These are phyloP conservation scores for Podila verticillata DNA, from an alignment of 192 early-diverging fungal species.

Conservation along the genomic window DNA sequence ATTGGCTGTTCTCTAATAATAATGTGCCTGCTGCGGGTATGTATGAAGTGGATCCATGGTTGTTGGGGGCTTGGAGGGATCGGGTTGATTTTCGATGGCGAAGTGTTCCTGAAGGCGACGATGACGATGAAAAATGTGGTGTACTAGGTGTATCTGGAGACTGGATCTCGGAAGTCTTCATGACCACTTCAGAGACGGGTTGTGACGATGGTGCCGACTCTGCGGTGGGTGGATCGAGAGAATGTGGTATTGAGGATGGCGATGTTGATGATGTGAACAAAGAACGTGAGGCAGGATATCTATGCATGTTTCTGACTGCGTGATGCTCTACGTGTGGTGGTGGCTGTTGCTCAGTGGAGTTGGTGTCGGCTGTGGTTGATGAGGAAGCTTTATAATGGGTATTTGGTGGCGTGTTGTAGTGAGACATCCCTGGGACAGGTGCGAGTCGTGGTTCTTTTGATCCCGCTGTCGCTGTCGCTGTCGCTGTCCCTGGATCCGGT, in stretches of 20 bases:
- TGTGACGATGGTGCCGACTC: neutral
- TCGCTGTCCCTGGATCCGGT: too few species aligned
- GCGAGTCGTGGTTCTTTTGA: too few species aligned
- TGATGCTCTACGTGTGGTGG: too few species aligned
- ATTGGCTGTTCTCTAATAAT: neutral
- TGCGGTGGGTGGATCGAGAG: neutral
- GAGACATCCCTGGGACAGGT: too few species aligned
- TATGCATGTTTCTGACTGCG: neutral
- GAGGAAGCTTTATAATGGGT: too few species aligned
- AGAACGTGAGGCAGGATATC: neutral
- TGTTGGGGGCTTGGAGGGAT: neutral
- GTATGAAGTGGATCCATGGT: neutral
- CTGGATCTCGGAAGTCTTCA: constrained; percentile 15
- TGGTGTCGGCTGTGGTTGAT: neutral
- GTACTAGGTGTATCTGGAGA: constrained; percentile 11
- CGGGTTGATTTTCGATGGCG: constrained; percentile 17
- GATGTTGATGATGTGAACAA: neutral
- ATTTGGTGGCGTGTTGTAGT: too few species aligned
- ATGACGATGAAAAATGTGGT: neutral
- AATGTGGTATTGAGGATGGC: neutral
- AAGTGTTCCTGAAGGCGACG: neutral
- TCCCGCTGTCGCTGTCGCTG: too few species aligned
- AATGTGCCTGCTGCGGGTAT: neutral
- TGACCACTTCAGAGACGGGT: constrained; percentile 11
- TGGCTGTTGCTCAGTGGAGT: neutral